A percentile compares a stretch with the other conserved stretches of the same genome.
phyloP scores from a whole-genome alignment of 2,329 filamentous ascomycete genomes.

The Trichoderma asperellum region DNA sequence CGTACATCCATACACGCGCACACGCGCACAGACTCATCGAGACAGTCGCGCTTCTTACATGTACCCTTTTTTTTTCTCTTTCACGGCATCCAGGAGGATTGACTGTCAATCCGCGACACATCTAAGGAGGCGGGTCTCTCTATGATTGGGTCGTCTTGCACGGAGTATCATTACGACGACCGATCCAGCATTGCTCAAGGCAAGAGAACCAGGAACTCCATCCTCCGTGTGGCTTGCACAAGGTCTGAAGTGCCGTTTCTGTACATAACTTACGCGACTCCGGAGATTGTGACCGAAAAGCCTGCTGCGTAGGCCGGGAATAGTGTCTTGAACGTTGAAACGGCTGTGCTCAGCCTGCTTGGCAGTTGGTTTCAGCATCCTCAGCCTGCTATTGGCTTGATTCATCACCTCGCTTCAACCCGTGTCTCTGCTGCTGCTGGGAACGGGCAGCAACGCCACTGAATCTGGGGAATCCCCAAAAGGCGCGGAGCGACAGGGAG shows the following conservation, averaged over 20 bases:
- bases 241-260: not conserved
- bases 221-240: not conserved
- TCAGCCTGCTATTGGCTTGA: not conserved
- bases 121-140: conserved; percentile 6
- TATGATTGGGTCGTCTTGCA: conserved; percentile 2
- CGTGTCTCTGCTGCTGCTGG: not conserved
- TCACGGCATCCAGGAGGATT: not conserved
- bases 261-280: not conserved
- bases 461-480: conserved; percentile 2
- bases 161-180: not conserved
- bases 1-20: not conserved
- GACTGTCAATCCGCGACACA: conserved; percentile 3
- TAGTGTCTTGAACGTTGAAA: not conserved
- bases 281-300: not conserved
- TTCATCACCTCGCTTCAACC: conserved; percentile 14
- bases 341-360: not conserved
- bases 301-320: conserved; percentile 2
- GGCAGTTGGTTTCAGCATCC: conserved; percentile 1
- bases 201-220: not conserved
- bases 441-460: not conserved
- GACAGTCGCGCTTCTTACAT: not conserved
- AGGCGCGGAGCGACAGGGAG: conserved; percentile 6
- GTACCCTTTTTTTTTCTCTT: not conserved
- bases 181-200: conserved; percentile 12
- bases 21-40: not conserved